These are phyloP conservation scores for Leccinum boreale DNA, from an alignment of 768 basidiomycete species.

Conservation along the genomic window DNA sequence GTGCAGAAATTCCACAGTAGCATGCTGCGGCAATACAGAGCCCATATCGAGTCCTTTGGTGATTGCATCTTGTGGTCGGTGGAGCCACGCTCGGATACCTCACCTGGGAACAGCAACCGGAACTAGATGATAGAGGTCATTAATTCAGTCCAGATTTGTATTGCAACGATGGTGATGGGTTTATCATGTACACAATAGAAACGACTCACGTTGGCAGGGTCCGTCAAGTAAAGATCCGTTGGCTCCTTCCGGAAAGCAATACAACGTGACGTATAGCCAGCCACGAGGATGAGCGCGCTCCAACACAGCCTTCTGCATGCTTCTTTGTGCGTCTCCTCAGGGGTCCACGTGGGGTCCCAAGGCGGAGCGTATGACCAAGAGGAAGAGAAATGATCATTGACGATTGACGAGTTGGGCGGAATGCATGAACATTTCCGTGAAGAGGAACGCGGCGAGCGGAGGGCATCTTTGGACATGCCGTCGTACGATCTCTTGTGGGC, in stretches of 20 bases:
- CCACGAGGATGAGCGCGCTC: conserved; percentile 66
- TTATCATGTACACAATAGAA: background rate
- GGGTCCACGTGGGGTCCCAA: conserved; percentile 61
- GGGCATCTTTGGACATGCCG: conserved; percentile 24
- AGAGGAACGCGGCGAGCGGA: conserved; percentile 26
- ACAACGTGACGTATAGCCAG: conserved; percentile 66
- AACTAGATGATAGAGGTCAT: conserved; percentile 15
- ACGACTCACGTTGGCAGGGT: conserved; percentile 60
- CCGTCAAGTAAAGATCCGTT: conserved; percentile 55
- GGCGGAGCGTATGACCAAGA: conserved; percentile 51
- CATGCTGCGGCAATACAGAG: conserved; percentile 78
- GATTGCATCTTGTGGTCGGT: conserved; percentile 44
- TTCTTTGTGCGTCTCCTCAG: conserved; percentile 57
- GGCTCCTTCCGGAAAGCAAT: conserved; percentile 60
- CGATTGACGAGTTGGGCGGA: conserved; percentile 32
- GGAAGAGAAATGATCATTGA: conserved; percentile 35
- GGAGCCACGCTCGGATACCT: conserved; percentile 53
- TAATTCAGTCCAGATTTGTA: conserved; percentile 6
- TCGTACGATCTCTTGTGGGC: conserved; percentile 35
- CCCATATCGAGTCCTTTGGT: conserved; percentile 79
- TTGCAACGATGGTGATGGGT: conserved; percentile 7
- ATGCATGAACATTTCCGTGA: conserved; percentile 48
- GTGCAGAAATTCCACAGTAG: conserved; percentile 72
- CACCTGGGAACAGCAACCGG: conserved; percentile 70
- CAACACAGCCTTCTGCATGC: conserved; percentile 76